Conservation (phyloP, 2,329 filamentous ascomycete genomes). For the Chaetomiaceae sp. region DNA sequence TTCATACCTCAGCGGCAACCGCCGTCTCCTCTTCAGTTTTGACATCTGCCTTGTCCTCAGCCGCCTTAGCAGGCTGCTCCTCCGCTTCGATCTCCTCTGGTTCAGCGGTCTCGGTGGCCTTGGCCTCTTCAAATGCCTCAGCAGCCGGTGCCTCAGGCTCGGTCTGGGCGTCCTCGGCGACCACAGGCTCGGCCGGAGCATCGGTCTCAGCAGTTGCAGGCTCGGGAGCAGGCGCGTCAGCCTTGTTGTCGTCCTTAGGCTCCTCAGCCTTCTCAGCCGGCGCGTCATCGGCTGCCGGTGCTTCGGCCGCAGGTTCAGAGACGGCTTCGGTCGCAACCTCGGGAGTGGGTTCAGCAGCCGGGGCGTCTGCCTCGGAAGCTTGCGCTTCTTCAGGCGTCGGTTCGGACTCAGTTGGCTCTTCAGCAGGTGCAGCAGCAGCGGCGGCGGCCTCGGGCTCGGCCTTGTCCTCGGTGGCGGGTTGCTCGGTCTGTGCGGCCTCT, state of each 20-base stretch:
- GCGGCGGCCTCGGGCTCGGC: not conserved
- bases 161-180: not conserved
- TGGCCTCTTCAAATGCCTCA: not conserved
- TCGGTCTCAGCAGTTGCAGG: slow-evolving; percentile 3
- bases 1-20: not conserved
- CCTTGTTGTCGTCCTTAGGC: not conserved
- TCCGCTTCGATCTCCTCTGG: not conserved
- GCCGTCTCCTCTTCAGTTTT: not conserved
- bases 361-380: not conserved
- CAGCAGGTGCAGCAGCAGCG: not conserved
- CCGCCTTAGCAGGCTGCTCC: not conserved
- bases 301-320: not conserved
- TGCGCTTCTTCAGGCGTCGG: not conserved
- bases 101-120: not conserved
- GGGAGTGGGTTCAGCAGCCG: not conserved
- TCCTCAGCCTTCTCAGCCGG: not conserved
- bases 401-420: not conserved
- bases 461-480: too few relatives aligned
- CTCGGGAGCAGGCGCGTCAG: not conserved
- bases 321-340: slow-evolving; percentile 4
- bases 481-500: not conserved
- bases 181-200: not conserved
- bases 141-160: not conserved
- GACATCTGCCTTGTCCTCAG: not conserved
- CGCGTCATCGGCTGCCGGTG: not conserved